Evolutionary conservation across 2,329 filamentous ascomycete genomes (phyloP), one percentile per base, ranked within the genome.

Genomic region (Sphaerulina vaccinii): DNA sequence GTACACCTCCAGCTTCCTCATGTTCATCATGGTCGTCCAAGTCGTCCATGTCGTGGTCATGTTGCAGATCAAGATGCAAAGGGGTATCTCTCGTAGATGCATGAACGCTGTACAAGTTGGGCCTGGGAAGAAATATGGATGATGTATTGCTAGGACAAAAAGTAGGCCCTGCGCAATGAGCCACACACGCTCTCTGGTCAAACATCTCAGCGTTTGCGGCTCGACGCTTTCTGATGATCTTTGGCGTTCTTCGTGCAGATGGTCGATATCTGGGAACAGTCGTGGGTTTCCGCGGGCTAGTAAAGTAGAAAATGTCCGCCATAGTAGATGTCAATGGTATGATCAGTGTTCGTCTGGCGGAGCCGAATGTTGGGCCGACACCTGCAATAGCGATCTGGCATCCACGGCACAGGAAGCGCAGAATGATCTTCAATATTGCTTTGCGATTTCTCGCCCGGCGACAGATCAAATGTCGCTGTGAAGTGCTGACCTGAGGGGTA

Each of bases 251-350:
- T 43, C 53, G 49, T n/a, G 51, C 43, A 21, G 54, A 49, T 18
- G 52, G 48, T 16, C 52, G 53, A 35, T 49, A 50, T 36, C 46
- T 60, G 23, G 49, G 42, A 11, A 46, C 29, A 15, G 54, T 29
- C 18, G 48, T 36, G 45, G 54, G 46, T 48, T 55, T 53, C 4
- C 36, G 44, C 29, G 59, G 59, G 45, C 60, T 62, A 46, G 49
- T 59, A 51, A 63, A 65, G 47, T 62, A 60, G 51, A 63, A 64
- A 45, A 66, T 57, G 44, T 59, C 55, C 21, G 44, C 56, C 57
- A 60, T 62, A 35, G 29, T 47, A 44, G 18, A n/a, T 18, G 35
- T 13, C 37, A 47, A 29, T 16, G 39, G 16, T 35, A 54, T 40
- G 47, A 27, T 22, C 37, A 49, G 42, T 32, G 38, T 51, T 38